A percentile compares a stretch with the other conserved stretches of the same genome.
Conservation (phyloP, 768 basidiomycete genomes). For the Leccinum truebloodii region DNA sequence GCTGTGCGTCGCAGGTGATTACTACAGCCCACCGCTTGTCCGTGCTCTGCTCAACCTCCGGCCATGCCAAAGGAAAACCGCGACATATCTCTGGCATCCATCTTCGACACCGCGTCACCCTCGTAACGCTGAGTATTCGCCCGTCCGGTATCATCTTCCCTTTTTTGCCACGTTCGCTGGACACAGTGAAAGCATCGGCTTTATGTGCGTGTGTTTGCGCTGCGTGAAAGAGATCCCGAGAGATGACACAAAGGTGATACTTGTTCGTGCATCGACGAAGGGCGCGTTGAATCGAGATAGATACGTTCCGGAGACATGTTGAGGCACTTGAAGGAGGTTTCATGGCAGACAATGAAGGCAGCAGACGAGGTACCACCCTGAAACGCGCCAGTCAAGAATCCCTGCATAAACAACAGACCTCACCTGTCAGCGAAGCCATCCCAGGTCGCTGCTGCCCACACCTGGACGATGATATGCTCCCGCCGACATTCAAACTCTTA, state of each 20-base stretch:
- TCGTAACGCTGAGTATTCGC: constrained; percentile 35
- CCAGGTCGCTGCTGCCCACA: constrained; percentile 23
- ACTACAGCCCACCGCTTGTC: constrained; percentile 28
- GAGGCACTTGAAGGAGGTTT: constrained; percentile 35
- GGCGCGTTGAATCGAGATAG: constrained; percentile 24
- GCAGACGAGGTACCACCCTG: constrained; percentile 20
- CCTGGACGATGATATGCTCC: constrained; percentile 31
- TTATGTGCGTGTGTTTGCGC: constrained; percentile 26
- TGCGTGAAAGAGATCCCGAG: constrained; percentile 50
- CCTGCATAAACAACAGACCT: constrained; percentile 10
- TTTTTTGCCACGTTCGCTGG: constrained; percentile 23
- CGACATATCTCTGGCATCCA: constrained; percentile 51
- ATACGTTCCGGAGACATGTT: constrained; percentile 59
- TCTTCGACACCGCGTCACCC: constrained; percentile 10
- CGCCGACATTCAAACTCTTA: constrained; percentile 43
- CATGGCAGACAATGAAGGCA: constrained; percentile 38
- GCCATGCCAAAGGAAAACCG: constrained; percentile 34
- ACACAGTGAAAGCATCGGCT: constrained; percentile 26
- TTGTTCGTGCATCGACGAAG: constrained; percentile 39
- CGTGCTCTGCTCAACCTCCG: constrained; percentile 43
- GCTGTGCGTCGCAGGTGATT: constrained; percentile 2
- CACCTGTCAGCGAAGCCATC: constrained; percentile 21
- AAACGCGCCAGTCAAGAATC: constrained; percentile 13
- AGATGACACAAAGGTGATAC: constrained; percentile 48
- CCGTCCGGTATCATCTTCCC: constrained; percentile 53